Evolutionary conservation across 192 early-diverging fungal genomes (phyloP).

Genomic region (Entrophospora sp.): DNA sequence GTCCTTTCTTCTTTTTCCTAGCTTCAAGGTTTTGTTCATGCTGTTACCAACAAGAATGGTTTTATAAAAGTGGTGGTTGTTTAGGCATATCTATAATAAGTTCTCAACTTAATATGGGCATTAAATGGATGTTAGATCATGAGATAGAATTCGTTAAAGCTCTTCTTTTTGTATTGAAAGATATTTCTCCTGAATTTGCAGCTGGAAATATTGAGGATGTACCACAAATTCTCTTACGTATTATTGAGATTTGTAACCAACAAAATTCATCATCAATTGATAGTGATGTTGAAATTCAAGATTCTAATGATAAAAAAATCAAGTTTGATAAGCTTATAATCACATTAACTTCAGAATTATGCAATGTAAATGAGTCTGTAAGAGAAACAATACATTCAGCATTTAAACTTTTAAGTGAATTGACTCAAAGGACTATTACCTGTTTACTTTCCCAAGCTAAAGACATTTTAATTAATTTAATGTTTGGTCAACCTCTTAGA

Average conservation of each 20-base stretch:
- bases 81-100: slow-evolving; percentile 78
- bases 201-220: slow-evolving; percentile 65
- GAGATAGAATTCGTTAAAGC: slow-evolving; percentile 91
- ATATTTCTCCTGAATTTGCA: slow-evolving; percentile 69
- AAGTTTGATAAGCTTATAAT: slow-evolving; percentile 75
- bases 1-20: slow-evolving; percentile 69
- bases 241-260: slow-evolving; percentile 62
- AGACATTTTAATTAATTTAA: slow-evolving; percentile 80
- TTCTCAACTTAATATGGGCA: slow-evolving; percentile 74
- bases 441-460: slow-evolving; percentile 75
- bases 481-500: slow-evolving; percentile 94
- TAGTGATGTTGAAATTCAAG: slow-evolving; percentile 32
- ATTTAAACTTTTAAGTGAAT: slow-evolving; percentile 69
- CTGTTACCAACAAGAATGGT: slow-evolving; percentile 87
- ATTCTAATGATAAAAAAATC: slow-evolving; percentile 12
- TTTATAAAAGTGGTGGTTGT: slow-evolving; percentile 83
- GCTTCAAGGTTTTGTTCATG: slow-evolving; percentile 81
- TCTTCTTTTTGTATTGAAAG: slow-evolving; percentile 91
- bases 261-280: slow-evolving; percentile 25
- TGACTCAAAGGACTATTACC: slow-evolving; percentile 72
- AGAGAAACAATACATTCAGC: slow-evolving; percentile 81
- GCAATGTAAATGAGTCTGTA: slow-evolving; percentile 81
- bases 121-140: slow-evolving; percentile 87
- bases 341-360: slow-evolving; percentile 81
- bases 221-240: slow-evolving; percentile 58